Base-by-base conservation (phyloP, 768 basidiomycete species). In the Kwoniella europaea region DNA sequence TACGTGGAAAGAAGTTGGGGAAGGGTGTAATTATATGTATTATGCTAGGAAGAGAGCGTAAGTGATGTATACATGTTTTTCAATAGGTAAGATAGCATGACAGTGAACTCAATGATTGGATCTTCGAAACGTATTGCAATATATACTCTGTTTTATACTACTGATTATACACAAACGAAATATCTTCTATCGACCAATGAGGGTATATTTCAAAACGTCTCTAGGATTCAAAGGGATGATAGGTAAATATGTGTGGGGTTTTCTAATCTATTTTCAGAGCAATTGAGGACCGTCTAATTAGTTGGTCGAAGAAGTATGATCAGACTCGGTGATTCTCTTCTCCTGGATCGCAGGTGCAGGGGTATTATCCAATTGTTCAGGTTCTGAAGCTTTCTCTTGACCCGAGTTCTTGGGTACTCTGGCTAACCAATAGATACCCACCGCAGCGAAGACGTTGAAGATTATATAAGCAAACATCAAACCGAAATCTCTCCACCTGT, bases 401-500 rank as follows among this genome's bases (percentile, higher is more conserved):
- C 72, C 69, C 10, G 18, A 63, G 24, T 73, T 73, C 72, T 73
- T 73, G 18, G 63, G 63, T 18, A 79, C 76, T 22, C 77, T 55
- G 20, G 68, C 74, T 15, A 76, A 64, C 75, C 76, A 79, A 68
- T 79, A 79, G 27, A 79, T 41, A 20, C 46, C 46, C 15, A 75
- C 35, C 1, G 76, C 76, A 20, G 69, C 73, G 42, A 72, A 63
- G 22, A 72, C 53, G 55, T 80, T 80, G 69, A 80, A 77, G 50
- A 79, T 62, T 67, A 79, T 77, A 69, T 73, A 88, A 0, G 75
- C 88, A 64, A 85, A 82, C 70, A 89, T 75, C 55, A 90, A 74
- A 4, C 88, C 88, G 59, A 88, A 82, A 79, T 90, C 84, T 46
- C 88, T 82, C 88, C 88, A 90, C 22, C 73, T 69, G 50, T 46